These are phyloP conservation scores for Spiromastix sp. DNA, from an alignment of 2,329 filamentous ascomycete species.

Conservation along the genomic window DNA sequence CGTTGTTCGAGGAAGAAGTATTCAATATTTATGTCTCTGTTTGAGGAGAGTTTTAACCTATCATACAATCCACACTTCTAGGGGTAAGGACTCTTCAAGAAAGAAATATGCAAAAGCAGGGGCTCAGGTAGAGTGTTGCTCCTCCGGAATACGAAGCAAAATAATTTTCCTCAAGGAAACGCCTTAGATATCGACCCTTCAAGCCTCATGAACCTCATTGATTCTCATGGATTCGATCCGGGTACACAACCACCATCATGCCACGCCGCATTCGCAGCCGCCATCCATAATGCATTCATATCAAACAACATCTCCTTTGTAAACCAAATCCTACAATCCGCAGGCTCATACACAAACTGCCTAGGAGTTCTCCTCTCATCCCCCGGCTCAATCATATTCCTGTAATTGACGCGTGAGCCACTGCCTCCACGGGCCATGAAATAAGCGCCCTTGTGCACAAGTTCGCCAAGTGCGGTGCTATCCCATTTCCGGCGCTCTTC, in stretches of 20 bases:
- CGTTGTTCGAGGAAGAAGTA: too few species aligned
- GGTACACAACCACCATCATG: constrained; percentile 27
- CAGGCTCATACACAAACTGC: constrained; percentile 52
- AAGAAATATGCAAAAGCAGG: too few species aligned
- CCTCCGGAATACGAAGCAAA: too few species aligned
- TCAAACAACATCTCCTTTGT: constrained; percentile 44
- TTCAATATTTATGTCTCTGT: too few species aligned
- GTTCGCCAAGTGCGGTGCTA: constrained; percentile 9
- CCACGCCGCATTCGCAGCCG: constrained; percentile 31
- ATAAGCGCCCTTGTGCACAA: constrained; percentile 9
- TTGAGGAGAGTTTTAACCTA: too few species aligned
- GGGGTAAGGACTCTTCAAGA: too few species aligned
- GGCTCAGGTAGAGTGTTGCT: too few species aligned
- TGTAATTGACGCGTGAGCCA: constrained; percentile 33
- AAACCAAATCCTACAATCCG: constrained; percentile 52
- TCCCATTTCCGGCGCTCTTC: constrained; percentile 8
- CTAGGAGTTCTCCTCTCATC: constrained; percentile 36
- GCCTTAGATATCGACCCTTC: too few species aligned
- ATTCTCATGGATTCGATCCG: too few species aligned
- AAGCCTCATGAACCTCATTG: too few species aligned
- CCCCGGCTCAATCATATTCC: constrained; percentile 35
- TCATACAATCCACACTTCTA: too few species aligned
- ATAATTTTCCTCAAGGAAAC: too few species aligned
- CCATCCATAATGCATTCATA: constrained; percentile 43
- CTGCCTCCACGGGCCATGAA: constrained; percentile 11